Evolutionary conservation across 1,284 basidiomycete genomes (phyloP).

Genomic region (Cutaneotrichosporon cutaneum): DNA sequence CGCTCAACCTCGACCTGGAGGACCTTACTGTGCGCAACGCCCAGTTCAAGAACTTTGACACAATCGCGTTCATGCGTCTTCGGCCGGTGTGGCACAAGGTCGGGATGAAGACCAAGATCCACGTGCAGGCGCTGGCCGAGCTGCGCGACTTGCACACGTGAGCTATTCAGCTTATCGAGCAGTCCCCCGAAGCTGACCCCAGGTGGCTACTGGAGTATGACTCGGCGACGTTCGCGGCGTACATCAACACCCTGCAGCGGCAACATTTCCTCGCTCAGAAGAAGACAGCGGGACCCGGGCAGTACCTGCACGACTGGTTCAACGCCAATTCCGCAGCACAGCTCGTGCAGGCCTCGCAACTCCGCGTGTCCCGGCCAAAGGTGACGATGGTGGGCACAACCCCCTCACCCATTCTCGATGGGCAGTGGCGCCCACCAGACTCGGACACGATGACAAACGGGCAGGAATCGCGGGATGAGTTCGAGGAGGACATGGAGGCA

Average conservation of each 20-base stretch:
- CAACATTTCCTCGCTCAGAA: conserved; percentile 48
- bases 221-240: conserved; percentile 83
- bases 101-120: conserved; percentile 83
- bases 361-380: conserved; percentile 33
- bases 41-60: conserved; percentile 91
- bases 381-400: conserved; percentile 58
- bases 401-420: conserved; percentile 63
- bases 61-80: conserved; percentile 81
- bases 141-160: conserved; percentile 80
- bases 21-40: conserved; percentile 91
- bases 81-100: conserved; percentile 97
- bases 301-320: conserved; percentile 51
- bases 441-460: conserved; percentile 30
- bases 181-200: conserved; percentile 14
- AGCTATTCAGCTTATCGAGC: conserved; percentile 38
- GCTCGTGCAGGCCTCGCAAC: conserved; percentile 63
- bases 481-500: conserved; percentile 48
- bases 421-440: conserved; percentile 13
- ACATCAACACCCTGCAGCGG: conserved; percentile 75
- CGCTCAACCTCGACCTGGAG: conserved; percentile 85
- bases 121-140: conserved; percentile 83
- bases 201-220: conserved; percentile 91
- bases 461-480: conserved; percentile 23
- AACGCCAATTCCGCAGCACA: conserved; percentile 71
- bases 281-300: conserved; percentile 39